These are phyloP conservation scores for Alloteropsis semialata DNA, from an alignment of 176 grass and related monocot genomes.

Conservation along the genomic window DNA sequence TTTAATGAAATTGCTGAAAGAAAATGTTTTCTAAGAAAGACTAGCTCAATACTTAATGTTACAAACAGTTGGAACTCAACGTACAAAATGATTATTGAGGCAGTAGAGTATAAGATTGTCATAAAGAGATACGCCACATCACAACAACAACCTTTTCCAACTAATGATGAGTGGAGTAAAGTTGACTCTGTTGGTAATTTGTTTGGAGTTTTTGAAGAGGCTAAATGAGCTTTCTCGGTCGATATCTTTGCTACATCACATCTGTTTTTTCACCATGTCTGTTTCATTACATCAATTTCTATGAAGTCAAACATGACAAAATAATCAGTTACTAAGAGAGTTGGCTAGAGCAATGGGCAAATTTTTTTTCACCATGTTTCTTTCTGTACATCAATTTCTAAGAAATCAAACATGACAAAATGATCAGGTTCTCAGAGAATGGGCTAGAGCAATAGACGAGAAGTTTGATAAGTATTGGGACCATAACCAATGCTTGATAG, in stretches of 20 bases:
- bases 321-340: background rate
- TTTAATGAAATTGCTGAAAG: background rate
- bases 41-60: background rate
- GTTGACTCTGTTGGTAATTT: background rate
- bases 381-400: background rate
- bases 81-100: background rate
- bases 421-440: background rate
- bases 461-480: background rate
- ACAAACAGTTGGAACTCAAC: too few relatives aligned
- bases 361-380: background rate
- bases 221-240: background rate
- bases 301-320: background rate
- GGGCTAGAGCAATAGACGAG: background rate
- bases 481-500: background rate
- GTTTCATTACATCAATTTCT: background rate
- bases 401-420: background rate
- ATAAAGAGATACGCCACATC: background rate
- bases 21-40: background rate
- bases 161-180: background rate
- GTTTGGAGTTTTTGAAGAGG: background rate
- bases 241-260: background rate
- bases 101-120: background rate
- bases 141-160: background rate
- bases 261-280: background rate
- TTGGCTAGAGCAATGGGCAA: background rate